These are phyloP conservation scores for Chytridiales sp. DNA, from an alignment of 371 early-diverging fungal genomes.

Conservation along the genomic window DNA sequence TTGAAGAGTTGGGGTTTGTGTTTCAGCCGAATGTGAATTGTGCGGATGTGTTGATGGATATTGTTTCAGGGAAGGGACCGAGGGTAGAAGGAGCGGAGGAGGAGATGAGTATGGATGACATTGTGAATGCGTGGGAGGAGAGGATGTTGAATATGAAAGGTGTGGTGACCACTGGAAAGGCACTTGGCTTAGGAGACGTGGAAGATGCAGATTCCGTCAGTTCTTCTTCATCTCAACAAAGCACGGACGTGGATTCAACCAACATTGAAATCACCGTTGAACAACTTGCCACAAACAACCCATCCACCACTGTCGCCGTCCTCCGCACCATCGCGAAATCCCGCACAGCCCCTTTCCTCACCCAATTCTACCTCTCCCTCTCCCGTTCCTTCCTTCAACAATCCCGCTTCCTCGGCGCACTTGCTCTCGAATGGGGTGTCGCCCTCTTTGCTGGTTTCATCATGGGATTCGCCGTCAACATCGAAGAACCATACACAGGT, in stretches of 20 bases:
- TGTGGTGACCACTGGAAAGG: too few species aligned
- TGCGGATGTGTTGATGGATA: slow-evolving; percentile 53
- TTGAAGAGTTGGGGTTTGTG: slow-evolving; percentile 35
- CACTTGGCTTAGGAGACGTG: neutral
- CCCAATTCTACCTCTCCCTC: slow-evolving; percentile 9
- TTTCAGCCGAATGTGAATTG: slow-evolving; percentile 26
- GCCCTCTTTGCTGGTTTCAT: slow-evolving; percentile 16
- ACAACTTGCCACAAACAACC: too few species aligned
- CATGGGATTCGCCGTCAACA: slow-evolving; percentile 14
- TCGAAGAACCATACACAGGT: slow-evolving; percentile 29
- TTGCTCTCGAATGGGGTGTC: slow-evolving; percentile 19
- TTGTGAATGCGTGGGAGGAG: slow-evolving; percentile 1
- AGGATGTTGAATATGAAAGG: neutral
- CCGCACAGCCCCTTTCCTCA: slow-evolving; percentile 20
- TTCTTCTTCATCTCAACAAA: neutral
- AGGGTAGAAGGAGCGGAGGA: slow-evolving; percentile 7
- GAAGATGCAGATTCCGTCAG: neutral
- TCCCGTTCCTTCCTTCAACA: slow-evolving; percentile 21
- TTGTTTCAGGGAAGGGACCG: slow-evolving; percentile 35
- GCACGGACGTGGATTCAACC: neutral
- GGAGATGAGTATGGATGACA: slow-evolving; percentile 4
- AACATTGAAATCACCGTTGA: slow-evolving; percentile 3
- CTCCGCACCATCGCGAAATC: neutral
- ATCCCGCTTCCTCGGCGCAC: slow-evolving; percentile 5
- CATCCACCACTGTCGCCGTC: too few species aligned